Percentiles rank a stretch among this genome's conserved stretches.
phyloP scores from a whole-genome alignment of 2,329 filamentous ascomycete genomes.

The Trichoderma atrobrunneum region DNA sequence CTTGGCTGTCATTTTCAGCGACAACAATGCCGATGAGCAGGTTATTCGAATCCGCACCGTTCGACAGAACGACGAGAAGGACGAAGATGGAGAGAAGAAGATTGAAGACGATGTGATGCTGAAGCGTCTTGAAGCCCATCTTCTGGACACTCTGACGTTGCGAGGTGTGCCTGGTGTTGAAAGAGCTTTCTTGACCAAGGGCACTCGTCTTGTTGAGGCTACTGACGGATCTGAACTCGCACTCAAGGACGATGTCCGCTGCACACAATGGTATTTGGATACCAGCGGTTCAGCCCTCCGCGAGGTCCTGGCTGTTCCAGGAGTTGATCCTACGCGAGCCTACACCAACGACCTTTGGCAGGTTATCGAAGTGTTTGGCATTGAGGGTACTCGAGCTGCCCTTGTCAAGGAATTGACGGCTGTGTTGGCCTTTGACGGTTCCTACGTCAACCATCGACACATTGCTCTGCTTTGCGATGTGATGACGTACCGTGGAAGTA shows the following conservation, averaged over 20 bases:
- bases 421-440: slow-evolving; percentile 96
- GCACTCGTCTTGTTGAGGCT: slow-evolving; percentile 63
- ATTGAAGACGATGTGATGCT: slow-evolving; percentile 89
- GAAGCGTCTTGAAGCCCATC: slow-evolving; percentile 85
- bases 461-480: slow-evolving; percentile 93
- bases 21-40: slow-evolving; percentile 95
- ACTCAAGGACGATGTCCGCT: slow-evolving; percentile 69
- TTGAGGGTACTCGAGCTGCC: slow-evolving; percentile 86
- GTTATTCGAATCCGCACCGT: slow-evolving; percentile 90
- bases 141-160: slow-evolving; percentile 86
- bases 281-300: slow-evolving; percentile 87
- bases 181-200: slow-evolving; percentile 88
- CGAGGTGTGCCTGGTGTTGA: slow-evolving; percentile 88
- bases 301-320: slow-evolving; percentile 79
- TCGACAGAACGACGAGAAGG: slow-evolving; percentile 65
- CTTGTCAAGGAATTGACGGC: slow-evolving; percentile 85
- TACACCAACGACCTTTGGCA: slow-evolving; percentile 97
- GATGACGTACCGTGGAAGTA: slow-evolving; percentile 91
- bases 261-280: slow-evolving; percentile 93
- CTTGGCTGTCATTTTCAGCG: slow-evolving; percentile 91
- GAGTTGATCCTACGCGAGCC: slow-evolving; percentile 80
- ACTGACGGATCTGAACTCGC: slow-evolving; percentile 71
- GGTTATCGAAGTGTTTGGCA: slow-evolving; percentile 90
- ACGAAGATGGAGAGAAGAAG: slow-evolving; percentile 59
- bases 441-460: slow-evolving; percentile 98